A percentile compares a stretch with the other conserved stretches of the same genome.
These are phyloP conservation scores for Mycena rosella DNA, from an alignment of 768 basidiomycete genomes.

Conservation along the genomic window DNA sequence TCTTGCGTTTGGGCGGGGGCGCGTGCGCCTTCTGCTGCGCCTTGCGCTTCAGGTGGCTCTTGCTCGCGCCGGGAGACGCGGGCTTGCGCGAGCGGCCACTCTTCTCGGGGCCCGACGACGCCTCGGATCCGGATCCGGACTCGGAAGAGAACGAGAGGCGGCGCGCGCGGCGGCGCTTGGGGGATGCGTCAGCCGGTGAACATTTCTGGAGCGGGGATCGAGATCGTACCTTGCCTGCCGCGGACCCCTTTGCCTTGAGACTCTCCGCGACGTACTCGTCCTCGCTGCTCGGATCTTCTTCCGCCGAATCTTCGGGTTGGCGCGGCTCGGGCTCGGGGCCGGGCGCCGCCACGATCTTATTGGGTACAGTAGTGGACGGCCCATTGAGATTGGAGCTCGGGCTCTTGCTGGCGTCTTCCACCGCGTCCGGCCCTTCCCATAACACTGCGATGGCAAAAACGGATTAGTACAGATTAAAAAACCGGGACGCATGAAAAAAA, in stretches of 20 bases:
- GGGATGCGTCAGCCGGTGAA: slow-evolving; percentile 20
- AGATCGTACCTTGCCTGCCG: slow-evolving; percentile 43
- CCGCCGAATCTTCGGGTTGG: slow-evolving; percentile 58
- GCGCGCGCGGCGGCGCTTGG: slow-evolving; percentile 57
- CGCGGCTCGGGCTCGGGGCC: slow-evolving; percentile 19
- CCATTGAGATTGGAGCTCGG: slow-evolving; percentile 40
- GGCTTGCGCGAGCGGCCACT: slow-evolving; percentile 38
- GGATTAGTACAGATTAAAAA: slow-evolving; percentile 33
- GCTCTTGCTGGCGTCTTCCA: slow-evolving; percentile 58
- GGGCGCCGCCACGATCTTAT: slow-evolving; percentile 40
- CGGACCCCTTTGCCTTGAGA: slow-evolving; percentile 32
- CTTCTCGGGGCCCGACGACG: slow-evolving; percentile 41
- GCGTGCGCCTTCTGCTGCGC: slow-evolving; percentile 52
- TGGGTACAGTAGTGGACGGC: slow-evolving; percentile 41
- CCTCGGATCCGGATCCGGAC: slow-evolving; percentile 64
- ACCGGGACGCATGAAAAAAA: slow-evolving; percentile 23
- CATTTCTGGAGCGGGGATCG: slow-evolving; percentile 27
- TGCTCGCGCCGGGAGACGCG: slow-evolving; percentile 41
- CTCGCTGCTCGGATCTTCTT: slow-evolving; percentile 66
- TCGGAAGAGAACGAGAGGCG: slow-evolving; percentile 56
- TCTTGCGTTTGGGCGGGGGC: slow-evolving; percentile 63
- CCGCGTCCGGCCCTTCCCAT: slow-evolving; percentile 77
- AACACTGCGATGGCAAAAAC: slow-evolving; percentile 62
- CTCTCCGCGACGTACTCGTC: slow-evolving; percentile 78
- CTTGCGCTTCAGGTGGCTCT: slow-evolving; percentile 67